Evolutionary conservation across 805 yeast species (phyloP).

Genomic region (Metschnikowia proteae): DNA sequence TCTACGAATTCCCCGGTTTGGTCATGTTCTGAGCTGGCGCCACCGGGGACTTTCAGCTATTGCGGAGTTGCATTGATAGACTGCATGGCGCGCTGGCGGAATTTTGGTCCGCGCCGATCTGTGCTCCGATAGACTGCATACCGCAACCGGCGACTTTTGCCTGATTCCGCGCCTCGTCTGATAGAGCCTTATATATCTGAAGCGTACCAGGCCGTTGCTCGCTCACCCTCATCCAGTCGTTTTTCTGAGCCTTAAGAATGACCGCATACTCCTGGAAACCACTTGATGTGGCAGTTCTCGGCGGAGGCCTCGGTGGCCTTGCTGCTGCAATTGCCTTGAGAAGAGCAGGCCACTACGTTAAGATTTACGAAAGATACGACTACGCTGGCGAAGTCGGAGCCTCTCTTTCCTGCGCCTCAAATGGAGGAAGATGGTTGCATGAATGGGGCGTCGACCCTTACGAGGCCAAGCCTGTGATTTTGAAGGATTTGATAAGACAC

Average conservation of each 20-base stretch:
- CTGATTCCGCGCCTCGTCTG: background rate
- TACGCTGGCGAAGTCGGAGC: slow-evolving; percentile 12
- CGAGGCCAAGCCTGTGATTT: slow-evolving; percentile 23
- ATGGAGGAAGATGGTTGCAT: slow-evolving; percentile 25
- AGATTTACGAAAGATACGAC: slow-evolving; percentile 6
- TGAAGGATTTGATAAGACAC: slow-evolving; percentile 21
- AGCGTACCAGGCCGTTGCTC: no score
- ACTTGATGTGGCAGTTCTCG: slow-evolving; percentile 15
- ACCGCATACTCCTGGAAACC: slow-evolving; percentile 3
- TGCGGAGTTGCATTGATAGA: background rate
- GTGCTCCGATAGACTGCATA: slow-evolving; percentile 1
- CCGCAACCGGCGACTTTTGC: background rate
- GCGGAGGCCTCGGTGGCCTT: slow-evolving; percentile 14
- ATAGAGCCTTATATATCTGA: background rate
- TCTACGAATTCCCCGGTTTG: slow-evolving; percentile 25
- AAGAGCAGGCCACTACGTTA: slow-evolving; percentile 10
- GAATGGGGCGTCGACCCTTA: slow-evolving; percentile 24
- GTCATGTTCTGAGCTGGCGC: slow-evolving; percentile 23
- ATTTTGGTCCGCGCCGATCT: background rate
- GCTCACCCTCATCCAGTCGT: background rate
- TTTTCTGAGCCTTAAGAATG: background rate
- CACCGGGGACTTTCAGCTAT: background rate
- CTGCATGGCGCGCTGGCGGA: background rate
- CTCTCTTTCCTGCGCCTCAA: slow-evolving; percentile 27
- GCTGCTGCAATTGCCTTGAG: slow-evolving; percentile 9